Conservation (phyloP, 148 eudicot species). For the Heliamphora exappendiculata region DNA sequence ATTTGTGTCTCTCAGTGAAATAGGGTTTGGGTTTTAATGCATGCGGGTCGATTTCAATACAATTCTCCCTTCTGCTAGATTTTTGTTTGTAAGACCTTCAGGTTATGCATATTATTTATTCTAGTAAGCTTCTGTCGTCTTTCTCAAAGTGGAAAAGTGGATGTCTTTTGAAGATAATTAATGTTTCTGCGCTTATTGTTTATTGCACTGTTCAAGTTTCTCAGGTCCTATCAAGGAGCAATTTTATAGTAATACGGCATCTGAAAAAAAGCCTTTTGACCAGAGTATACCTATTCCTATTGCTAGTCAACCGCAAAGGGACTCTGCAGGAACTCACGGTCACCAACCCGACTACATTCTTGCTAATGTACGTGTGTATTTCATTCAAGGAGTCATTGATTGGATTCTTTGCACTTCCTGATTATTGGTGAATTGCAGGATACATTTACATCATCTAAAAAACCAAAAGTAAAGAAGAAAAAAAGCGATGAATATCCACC, state of each 20-base stretch:
- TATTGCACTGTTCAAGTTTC: slow-evolving; percentile 53
- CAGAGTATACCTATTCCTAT: slow-evolving; percentile 25
- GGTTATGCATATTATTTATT: neutral
- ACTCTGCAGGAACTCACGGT: slow-evolving; percentile 27
- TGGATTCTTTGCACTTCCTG: slow-evolving; percentile 10
- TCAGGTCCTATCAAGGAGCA: slow-evolving; percentile 71
- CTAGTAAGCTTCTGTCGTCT: neutral
- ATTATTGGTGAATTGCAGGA: slow-evolving; percentile 42
- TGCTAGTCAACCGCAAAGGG: slow-evolving; percentile 30
- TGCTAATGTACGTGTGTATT: slow-evolving; percentile 35
- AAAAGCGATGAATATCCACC: slow-evolving; percentile 34
- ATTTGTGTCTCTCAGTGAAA: neutral
- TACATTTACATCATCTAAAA: slow-evolving; percentile 49
- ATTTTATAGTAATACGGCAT: slow-evolving; percentile 20
- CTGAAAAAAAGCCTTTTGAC: slow-evolving; percentile 35
- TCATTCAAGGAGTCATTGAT: neutral
- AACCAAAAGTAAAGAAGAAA: slow-evolving; percentile 64
- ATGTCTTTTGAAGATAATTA: neutral
- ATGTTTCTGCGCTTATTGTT: slow-evolving; percentile 36
- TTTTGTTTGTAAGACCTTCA: neutral
- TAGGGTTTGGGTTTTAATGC: neutral
- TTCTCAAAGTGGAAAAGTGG: neutral
- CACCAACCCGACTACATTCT: slow-evolving; percentile 32
- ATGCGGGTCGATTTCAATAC: neutral
- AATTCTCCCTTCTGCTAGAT: neutral